A percentile compares a stretch with the other conserved stretches of the same genome.
These are phyloP conservation scores for Arthrobotrys musiformis DNA, from an alignment of 2,329 filamentous ascomycete genomes.

Conservation along the genomic window DNA sequence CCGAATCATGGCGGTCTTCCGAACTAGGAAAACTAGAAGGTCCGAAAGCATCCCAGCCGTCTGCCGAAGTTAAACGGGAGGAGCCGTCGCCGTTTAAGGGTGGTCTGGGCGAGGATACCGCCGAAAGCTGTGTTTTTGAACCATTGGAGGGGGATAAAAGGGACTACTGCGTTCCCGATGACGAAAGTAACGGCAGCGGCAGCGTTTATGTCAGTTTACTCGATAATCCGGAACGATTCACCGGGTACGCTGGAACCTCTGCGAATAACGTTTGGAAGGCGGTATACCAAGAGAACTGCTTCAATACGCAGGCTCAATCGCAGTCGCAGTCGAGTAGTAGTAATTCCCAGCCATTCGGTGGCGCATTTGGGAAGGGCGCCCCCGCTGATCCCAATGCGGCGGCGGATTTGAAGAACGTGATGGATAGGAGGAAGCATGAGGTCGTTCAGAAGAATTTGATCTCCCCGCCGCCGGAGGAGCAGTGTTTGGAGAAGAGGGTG, in stretches of 20 bases:
- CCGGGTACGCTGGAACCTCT: constrained; percentile 86
- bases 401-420: constrained; percentile 71
- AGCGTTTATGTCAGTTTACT: constrained; percentile 96
- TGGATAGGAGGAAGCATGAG: constrained; percentile 57
- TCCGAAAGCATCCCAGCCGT: constrained; percentile 88
- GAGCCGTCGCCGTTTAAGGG: constrained; percentile 78
- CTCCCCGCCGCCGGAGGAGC: constrained; percentile 81
- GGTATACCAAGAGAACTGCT: constrained; percentile 97
- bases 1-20: constrained; percentile 87
- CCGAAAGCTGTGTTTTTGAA: constrained; percentile 95
- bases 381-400: constrained; percentile 67
- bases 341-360: constrained; percentile 3
- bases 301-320: constrained; percentile 66
- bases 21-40: constrained; percentile 93
- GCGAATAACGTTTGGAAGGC: constrained; percentile 94
- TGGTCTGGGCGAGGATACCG: constrained; percentile 82
- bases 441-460: constrained; percentile 61
- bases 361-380: neutral
- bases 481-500: constrained; percentile 97
- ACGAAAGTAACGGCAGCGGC: constrained; percentile 75
- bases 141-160: constrained; percentile 72
- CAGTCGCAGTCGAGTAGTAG: constrained; percentile 61
- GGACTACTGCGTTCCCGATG: constrained; percentile 96
- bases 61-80: constrained; percentile 76
- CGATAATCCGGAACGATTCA: constrained; percentile 94